Evolutionary conservation across 1,139 yeast species (phyloP), one percentile per base, ranked within the genome.

Genomic region (Suhomyces maxii): DNA sequence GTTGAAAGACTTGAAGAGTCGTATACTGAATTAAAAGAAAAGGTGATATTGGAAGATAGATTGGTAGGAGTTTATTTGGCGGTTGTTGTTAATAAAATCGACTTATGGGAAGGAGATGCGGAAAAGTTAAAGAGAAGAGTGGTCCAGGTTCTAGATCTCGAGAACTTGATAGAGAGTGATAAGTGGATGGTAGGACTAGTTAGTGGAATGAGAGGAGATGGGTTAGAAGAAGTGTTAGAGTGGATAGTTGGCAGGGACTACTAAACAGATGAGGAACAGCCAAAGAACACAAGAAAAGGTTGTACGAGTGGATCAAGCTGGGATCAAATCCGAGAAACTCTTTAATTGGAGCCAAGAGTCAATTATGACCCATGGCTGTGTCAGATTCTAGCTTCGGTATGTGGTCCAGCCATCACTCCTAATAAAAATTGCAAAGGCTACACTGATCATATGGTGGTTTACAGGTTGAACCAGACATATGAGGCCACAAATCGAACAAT

Each of bases 1-100:
- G 61, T 76, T 37, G 83, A 81, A 45, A 67, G 97, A 44, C 67
- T 89, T 31, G 60, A 67, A 13, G 96, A 86, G 63, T 86, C 87
- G 51, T 76, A 77, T 50, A 53, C 53, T 2, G 97, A 90, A 65
- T 73, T 91, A 37, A 69, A 76, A 37, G 71, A 69, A 23, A 80
- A 77, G 46, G 80, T 88, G 7, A 65, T 86, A 30, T 64, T 68
- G 39, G 95, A 87, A 58, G 93, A 87, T 52, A 73, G 87, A 39
- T 68, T 91, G 31, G 69, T 76, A 5, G 95, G 95, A 0, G 80
- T 88, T 3, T 82, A 81, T 26, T 68, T 85, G 32, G 54, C 80
- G 36, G 69, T 86, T 2, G 61, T 78, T 30, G 63, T 83, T 33
- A 84, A 83, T 64, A 89, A 89, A 56, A 61, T 74, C 13, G 89